Base-by-base conservation (phyloP, 2,329 filamentous ascomycete genomes). In the Hymenoscyphus scutula region DNA sequence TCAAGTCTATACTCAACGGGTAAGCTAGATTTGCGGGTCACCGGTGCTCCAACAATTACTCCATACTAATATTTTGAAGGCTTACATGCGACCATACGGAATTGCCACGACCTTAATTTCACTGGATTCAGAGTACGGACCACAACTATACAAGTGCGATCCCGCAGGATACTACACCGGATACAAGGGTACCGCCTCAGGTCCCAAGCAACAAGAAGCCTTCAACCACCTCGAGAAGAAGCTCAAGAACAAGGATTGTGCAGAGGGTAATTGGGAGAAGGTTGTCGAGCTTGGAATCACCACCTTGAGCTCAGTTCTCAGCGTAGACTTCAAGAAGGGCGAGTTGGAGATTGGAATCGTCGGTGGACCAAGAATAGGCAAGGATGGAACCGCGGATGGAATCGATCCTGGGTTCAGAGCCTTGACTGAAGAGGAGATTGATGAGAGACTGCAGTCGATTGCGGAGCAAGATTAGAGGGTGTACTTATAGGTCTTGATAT, bases 161-260 rank as follows among this genome's bases (percentile, higher is more conserved):
- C 95, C 95, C 56, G 95, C 95, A 62, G 95, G 95, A 64, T 99
- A 99, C 83, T 98, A 95, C 76, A 92, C 94, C 62, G 95, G 95
- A 69, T 99, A 98, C 88, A 98, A 98, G 82, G 95, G 92, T 70
- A 98, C 95, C 55, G 92, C 95, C 59, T 96, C 95, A 7, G 95
- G 95, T 5, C 95, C 95, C 60, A 99, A 99, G 82, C 94, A 97
- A 78, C 95, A 99, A 78, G 95, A 99, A 83, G 95, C 95, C 67
- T 86, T 98, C 76, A 99, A 99, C 79, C 92, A 96, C 77, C 84
- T 99, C 63, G 95, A 99, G 86, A 98, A 98, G 89, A 98, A 98
- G 85, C 87, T 99, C 78, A 97, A 97, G 83, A 97, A 97, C 88
- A 97, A 97, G 87, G 93, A 98, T 74, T 83, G 85, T 72, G 95